Percentiles rank a stretch among this genome's conserved stretches.
phyloP scores from a whole-genome alignment of 2,329 filamentous ascomycete species.

The Fusarium protoensiforme region DNA sequence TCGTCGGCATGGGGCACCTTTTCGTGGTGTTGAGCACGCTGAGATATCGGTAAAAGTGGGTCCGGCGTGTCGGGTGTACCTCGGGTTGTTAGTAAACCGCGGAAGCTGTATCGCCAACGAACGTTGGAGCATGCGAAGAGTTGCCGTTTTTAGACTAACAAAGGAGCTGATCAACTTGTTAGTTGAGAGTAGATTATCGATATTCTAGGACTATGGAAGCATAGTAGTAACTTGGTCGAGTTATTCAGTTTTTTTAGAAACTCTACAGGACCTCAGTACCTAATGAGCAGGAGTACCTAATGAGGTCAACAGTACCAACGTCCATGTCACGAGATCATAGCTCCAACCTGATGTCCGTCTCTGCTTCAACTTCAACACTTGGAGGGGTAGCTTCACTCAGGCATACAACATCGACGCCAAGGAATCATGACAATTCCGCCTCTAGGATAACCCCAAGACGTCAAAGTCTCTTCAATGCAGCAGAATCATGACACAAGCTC shows the following conservation, averaged over 20 bases:
- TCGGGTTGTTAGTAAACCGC: slow-evolving; percentile 29
- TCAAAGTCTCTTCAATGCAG: background rate
- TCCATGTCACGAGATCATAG: background rate
- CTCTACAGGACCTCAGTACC: background rate
- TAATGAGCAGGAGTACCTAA: background rate
- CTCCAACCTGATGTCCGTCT: background rate
- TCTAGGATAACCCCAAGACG: background rate
- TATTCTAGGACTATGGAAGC: background rate
- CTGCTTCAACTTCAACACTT: background rate
- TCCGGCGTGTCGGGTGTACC: slow-evolving; percentile 37
- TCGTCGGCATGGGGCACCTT: slow-evolving; percentile 18
- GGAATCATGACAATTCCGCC: background rate
- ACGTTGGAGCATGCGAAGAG: slow-evolving; percentile 19
- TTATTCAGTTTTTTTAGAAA: background rate
- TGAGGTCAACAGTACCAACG: background rate
- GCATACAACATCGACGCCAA: background rate
- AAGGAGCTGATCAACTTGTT: background rate
- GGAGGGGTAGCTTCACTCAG: background rate
- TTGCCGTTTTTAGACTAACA: slow-evolving; percentile 32
- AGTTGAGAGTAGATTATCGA: background rate
- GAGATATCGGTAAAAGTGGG: slow-evolving; percentile 25
- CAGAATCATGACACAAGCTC: background rate
- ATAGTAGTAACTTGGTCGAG: background rate
- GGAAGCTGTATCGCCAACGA: slow-evolving; percentile 2
- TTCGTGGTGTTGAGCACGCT: slow-evolving; percentile 7